Evolutionary conservation across 345 rosid genomes (phyloP).

Genomic region (Garcia nutans): DNA sequence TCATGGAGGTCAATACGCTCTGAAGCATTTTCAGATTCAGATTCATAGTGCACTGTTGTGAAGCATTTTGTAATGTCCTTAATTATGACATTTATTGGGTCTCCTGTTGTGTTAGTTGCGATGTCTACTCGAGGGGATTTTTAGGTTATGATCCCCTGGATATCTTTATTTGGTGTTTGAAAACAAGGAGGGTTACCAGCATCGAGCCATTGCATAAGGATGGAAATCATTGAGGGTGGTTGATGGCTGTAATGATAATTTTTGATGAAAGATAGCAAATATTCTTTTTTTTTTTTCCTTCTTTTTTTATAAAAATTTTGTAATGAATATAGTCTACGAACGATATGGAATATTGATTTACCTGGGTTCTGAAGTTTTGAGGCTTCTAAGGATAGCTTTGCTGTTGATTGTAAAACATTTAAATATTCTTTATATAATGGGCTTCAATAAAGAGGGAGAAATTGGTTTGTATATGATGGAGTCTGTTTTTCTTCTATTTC

Average conservation of each 20-base stretch:
- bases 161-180: neutral
- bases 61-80: neutral
- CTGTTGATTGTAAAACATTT: constrained; percentile 16
- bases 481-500: too few relatives aligned
- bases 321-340: constrained; percentile 10
- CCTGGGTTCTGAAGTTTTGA: neutral
- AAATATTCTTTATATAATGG: constrained; percentile 16
- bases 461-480: constrained; percentile 4
- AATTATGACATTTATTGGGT: neutral
- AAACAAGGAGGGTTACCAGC: neutral
- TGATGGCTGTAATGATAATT: constrained; percentile 21
- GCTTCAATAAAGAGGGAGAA: neutral
- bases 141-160: neutral
- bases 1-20: constrained; percentile 6
- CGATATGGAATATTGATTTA: neutral
- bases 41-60: constrained; percentile 5
- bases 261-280: constrained; percentile 12
- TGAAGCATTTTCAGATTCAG: constrained; percentile 5
- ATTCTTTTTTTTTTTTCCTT: constrained; percentile 1
- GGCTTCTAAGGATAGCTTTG: neutral
- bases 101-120: neutral
- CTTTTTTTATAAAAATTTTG: constrained; percentile 6
- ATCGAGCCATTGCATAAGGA: neutral
- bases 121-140: neutral
- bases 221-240: constrained; percentile 13